Base-by-base conservation (phyloP, 768 basidiomycete species). In the Kwoniella mangroviensis region DNA sequence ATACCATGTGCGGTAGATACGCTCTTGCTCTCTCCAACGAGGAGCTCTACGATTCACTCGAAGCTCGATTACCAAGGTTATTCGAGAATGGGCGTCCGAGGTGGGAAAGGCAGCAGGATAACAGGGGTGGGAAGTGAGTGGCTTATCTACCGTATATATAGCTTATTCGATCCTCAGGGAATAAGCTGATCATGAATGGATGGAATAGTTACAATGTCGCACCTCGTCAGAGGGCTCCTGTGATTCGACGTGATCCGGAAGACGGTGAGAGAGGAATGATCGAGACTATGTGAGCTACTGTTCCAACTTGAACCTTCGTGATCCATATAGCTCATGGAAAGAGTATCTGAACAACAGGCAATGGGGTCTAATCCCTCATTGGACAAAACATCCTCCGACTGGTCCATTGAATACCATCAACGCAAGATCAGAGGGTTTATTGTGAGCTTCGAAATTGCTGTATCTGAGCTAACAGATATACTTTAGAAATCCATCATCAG, bases 321-420 rank as follows among this genome's bases (percentile, higher is more conserved):
- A 24, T 28, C n/a, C n/a, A 34, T 15, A 24, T 19, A 43, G 63
- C 63, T 64, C 45, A 64, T 13, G 51, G 1, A 26, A 40, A 17
- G 49, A 43, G n/a, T 28, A 19, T 11, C 2, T 21, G 22, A 17
- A 15, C 49, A 19, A 34, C 53, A 83, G 81, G 83, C 80, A 83
- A 73, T 98, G 94, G 94, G 94, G 95, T 7, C 85, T 95, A 1
- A 88, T 94, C 2, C 93, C 92, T 0, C 89, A 91, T 79, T 94
- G 90, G 90, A 88, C 86, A 78, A 92, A 92, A 79, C 85, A 87
- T 64, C 92, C 94, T 72, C 84, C 83, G 2, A 85, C 86, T 0
- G 76, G 78, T 7, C 70, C 75, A 1, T 83, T 94, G 52, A 92
- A 88, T 75, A 97, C 95, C 0, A 96, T 92, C 70, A 98, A 98